These are phyloP conservation scores for Suillus hirtellus DNA, from an alignment of 768 basidiomycete genomes.

Conservation along the genomic window DNA sequence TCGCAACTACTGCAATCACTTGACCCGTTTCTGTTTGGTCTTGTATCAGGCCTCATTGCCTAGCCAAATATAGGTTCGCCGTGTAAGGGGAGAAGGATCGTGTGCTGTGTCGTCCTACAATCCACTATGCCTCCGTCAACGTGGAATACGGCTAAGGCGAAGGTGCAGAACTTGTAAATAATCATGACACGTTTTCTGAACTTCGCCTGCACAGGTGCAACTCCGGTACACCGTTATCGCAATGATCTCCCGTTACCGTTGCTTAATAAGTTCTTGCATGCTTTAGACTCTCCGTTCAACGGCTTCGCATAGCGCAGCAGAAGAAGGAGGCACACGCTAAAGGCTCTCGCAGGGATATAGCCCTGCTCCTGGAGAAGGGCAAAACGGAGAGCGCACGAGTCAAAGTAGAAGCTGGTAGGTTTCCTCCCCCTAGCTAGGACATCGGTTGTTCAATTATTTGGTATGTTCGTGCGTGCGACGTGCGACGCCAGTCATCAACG, in stretches of 20 bases:
- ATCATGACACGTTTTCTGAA: neutral
- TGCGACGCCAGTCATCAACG: constrained; percentile 64
- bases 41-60: neutral
- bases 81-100: neutral
- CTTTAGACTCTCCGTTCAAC: constrained; percentile 77
- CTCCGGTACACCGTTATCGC: constrained; percentile 37
- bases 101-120: neutral
- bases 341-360: constrained; percentile 74
- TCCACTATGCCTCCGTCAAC: constrained; percentile 31
- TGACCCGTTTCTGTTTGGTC: constrained; percentile 4
- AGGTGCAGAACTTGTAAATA: constrained; percentile 35
- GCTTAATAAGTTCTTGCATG: constrained; percentile 8
- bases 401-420: constrained; percentile 81
- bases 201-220: constrained; percentile 41
- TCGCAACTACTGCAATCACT: neutral
- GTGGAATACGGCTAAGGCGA: constrained; percentile 66
- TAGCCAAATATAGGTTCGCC: constrained; percentile 1
- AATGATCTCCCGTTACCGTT: constrained; percentile 3
- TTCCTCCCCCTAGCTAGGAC: constrained; percentile 17
- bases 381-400: constrained; percentile 85
- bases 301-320: constrained; percentile 82
- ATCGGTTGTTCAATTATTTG: constrained; percentile 21
- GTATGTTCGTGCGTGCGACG: constrained; percentile 3
- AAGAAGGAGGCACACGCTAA: constrained; percentile 91
- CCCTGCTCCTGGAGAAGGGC: constrained; percentile 71